A percentile compares a stretch with the other conserved stretches of the same genome.
Conservation (phyloP, 345 rosid genomes). For the Populus deltoides region DNA sequence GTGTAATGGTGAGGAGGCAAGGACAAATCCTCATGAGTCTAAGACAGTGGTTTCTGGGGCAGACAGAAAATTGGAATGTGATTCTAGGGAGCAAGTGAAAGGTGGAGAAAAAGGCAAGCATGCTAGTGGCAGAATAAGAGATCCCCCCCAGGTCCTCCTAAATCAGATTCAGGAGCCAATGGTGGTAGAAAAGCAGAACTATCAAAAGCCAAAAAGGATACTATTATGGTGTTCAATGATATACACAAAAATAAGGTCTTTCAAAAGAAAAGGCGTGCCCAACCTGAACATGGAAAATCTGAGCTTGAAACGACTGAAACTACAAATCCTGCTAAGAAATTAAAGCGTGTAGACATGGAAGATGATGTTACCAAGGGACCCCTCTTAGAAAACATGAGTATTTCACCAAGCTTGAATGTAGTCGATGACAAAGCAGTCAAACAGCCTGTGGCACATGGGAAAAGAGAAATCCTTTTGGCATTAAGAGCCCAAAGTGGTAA, state of each 20-base stretch:
- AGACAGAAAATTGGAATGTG: conserved; percentile 35
- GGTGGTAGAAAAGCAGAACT: conserved; percentile 33
- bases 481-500: conserved; percentile 34
- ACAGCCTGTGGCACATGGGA: conserved; percentile 26
- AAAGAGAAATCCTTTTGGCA: conserved; percentile 41
- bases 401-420: conserved; percentile 30
- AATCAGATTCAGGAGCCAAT: conserved; percentile 29
- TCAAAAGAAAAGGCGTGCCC: conserved; percentile 38
- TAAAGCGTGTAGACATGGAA: conserved; percentile 39
- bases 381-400: conserved; percentile 21
- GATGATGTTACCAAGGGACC: conserved; percentile 29
- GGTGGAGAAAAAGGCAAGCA: conserved; percentile 33
- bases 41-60: conserved; percentile 32
- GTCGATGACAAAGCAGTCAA: conserved; percentile 34
- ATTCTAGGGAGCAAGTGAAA: conserved; percentile 38
- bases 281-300: conserved; percentile 42
- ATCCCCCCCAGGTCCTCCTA: conserved; percentile 27
- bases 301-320: conserved; percentile 34
- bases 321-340: conserved; percentile 47
- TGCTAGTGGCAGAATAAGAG: conserved; percentile 26
- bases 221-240: conserved; percentile 33
- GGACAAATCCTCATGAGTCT: conserved; percentile 40
- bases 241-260: conserved; percentile 27
- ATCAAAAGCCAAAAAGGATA: conserved; percentile 29
- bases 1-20: conserved; percentile 32